Evolutionary conservation across 345 rosid species (phyloP), one percentile per base, ranked within the genome.

Genomic region (Stellera chamaejasme): DNA sequence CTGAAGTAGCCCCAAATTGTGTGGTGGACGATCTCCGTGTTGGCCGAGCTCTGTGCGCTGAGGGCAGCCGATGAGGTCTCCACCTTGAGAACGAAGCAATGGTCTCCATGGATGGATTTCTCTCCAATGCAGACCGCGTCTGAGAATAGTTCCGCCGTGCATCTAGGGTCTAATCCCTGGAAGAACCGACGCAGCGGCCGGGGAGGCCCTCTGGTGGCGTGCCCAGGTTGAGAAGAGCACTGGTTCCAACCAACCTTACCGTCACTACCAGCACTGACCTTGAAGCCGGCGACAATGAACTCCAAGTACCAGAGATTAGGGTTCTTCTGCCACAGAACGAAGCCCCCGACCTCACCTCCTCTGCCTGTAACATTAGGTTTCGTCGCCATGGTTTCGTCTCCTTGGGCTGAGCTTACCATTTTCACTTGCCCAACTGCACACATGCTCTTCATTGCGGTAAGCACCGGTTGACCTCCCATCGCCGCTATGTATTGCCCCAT

Each of bases 221-320:
- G 77, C 54, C 75, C 80, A 50, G 88, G 91, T 67, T 86, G 98
- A 43, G 91, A 69, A 9, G 95, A 82, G 4, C 93, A 86, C 58
- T 92, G 97, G 62, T 79, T 88, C 98, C 98, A 92, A 4, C 93
- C 82, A 58, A 89, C 77, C 61, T 84, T 92, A 4, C 98, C 98
- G 14, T 92, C 75, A 54, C 98, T 86, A 6, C 98, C 98, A 9
- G 98, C 91, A 47, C 88, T 84, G 46, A 92, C 72, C 69, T 92
- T 92, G 69, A 80, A 82, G 36, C 98, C 98, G 0, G 97, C 74
- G 43, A 88, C 95, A 11, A 88, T 85, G 6, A 92, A 59, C 64
- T 92, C 98, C 9, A 92, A 65, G 62, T 72, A 84, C 97, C 97
- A 92, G 45, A 86, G 73, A 48, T 82, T 90, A 5, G 98, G 98